These are phyloP conservation scores for Oenanthe sinensis DNA, from an alignment of 129 eudicot species.

Conservation along the genomic window DNA sequence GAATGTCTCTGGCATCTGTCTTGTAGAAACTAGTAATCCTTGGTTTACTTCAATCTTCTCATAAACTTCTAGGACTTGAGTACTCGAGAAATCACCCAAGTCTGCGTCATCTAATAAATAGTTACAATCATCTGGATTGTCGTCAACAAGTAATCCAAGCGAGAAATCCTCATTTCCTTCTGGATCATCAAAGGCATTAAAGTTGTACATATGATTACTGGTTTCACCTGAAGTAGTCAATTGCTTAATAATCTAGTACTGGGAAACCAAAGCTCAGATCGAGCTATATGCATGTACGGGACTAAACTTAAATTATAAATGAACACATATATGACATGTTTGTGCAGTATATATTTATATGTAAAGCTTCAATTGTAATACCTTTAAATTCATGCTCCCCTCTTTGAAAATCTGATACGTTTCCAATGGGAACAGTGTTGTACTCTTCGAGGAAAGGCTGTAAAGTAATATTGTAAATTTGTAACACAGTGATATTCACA, in stretches of 20 bases:
- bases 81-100: constrained; percentile 40
- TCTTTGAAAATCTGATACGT: constrained; percentile 32
- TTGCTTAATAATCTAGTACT: not conserved
- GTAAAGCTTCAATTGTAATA: constrained; percentile 11
- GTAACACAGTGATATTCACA: not conserved
- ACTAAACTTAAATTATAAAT: not conserved
- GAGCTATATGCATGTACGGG: not conserved
- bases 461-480: constrained; percentile 1
- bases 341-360: not conserved
- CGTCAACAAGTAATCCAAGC: constrained; percentile 19
- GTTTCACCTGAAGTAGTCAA: constrained; percentile 42
- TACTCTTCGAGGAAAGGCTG: constrained; percentile 67
- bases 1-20: constrained; percentile 47
- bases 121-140: constrained; percentile 28
- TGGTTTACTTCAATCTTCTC: constrained; percentile 52
- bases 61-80: constrained; percentile 41
- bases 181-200: constrained; percentile 17
- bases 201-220: constrained; percentile 26
- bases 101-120: constrained; percentile 54
- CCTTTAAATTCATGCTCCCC: constrained; percentile 46
- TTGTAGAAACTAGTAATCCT: constrained; percentile 52
- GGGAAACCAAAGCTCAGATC: not conserved
- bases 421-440: constrained; percentile 56
- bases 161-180: constrained; percentile 35
- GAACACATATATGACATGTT: not conserved